These are phyloP conservation scores for Danielozyma ontarioensis DNA, from an alignment of 805 yeast genomes.

Conservation along the genomic window DNA sequence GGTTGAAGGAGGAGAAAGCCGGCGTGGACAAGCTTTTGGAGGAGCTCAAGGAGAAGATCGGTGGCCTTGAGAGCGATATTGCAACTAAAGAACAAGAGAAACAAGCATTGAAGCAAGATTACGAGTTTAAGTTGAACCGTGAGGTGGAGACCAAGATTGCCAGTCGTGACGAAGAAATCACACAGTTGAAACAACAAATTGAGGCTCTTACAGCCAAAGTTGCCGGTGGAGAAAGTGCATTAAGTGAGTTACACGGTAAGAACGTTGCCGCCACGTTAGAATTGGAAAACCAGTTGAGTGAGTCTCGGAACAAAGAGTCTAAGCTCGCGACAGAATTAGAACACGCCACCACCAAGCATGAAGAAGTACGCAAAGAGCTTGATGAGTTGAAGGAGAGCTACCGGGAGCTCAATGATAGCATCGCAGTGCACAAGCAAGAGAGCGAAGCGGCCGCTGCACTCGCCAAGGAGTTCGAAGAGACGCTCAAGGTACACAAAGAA, in stretches of 20 bases:
- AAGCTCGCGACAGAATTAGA: no score
- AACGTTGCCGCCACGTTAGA: background rate
- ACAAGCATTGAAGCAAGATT: constrained; percentile 8
- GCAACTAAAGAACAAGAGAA: constrained; percentile 2
- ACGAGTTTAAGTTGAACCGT: constrained; percentile 19
- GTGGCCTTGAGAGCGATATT: background rate
- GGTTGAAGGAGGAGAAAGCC: constrained; percentile 1
- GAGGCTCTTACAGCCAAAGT: background rate
- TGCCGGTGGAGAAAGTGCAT: background rate
- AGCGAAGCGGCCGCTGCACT: background rate
- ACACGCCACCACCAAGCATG: no score
- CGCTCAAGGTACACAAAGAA: constrained; percentile 1
- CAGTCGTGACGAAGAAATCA: constrained; percentile 17
- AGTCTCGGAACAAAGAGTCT: no score
- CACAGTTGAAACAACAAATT: constrained; percentile 3
- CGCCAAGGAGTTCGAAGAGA: background rate
- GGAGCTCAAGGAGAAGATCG: background rate
- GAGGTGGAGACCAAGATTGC: constrained; percentile 18
- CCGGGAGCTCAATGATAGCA: background rate
- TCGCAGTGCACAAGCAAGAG: background rate
- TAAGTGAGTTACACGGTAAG: background rate
- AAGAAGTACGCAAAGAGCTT: background rate
- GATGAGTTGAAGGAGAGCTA: constrained; percentile 3
- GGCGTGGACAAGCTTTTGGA: constrained; percentile 2
- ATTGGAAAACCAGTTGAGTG: background rate